A percentile compares a stretch with the other conserved stretches of the same genome.
phyloP scores from a whole-genome alignment of 129 eudicot genomes.

The Tagetes patula region DNA sequence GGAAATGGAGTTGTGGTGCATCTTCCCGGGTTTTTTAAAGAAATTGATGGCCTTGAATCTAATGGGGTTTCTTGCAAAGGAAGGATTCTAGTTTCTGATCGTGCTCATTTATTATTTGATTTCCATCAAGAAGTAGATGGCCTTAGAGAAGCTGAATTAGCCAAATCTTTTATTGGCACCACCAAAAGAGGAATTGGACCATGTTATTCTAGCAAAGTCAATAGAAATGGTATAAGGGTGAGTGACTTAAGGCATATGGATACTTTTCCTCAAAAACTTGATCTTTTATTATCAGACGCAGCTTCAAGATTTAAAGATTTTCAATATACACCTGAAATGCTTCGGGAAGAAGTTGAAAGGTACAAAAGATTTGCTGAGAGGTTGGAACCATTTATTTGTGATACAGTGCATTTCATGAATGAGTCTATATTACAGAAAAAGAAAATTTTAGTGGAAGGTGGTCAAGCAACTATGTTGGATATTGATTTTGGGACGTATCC shows the following conservation, averaged over 20 bases:
- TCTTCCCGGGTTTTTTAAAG: conserved; percentile 81
- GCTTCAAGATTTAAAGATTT: too few relatives aligned
- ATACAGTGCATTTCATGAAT: conserved; percentile 80
- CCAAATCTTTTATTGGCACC: background rate
- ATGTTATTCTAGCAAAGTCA: too few relatives aligned
- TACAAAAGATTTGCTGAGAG: conserved; percentile 87
- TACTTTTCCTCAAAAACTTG: too few relatives aligned
- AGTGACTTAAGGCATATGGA: too few relatives aligned
- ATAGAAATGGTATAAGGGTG: too few relatives aligned
- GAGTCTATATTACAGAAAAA: conserved; percentile 63
- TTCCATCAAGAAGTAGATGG: conserved; percentile 89
- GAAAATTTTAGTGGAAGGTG: conserved; percentile 95
- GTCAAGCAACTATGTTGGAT: conserved; percentile 98
- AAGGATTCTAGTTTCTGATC: conserved; percentile 84
- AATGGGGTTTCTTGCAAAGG: conserved; percentile 84
- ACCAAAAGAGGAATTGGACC: too few relatives aligned
- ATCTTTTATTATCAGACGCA: too few relatives aligned
- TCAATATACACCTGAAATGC: conserved; percentile 30
- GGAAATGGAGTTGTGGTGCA: conserved; percentile 97
- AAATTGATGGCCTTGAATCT: conserved; percentile 89
- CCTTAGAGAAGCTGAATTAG: conserved; percentile 87
- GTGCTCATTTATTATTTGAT: conserved; percentile 89
- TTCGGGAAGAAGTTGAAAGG: conserved; percentile 77
- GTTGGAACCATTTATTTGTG: conserved; percentile 78
- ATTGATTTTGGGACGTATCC: conserved; percentile 98